These are phyloP conservation scores for Echria macrotheca DNA, from an alignment of 495 filamentous ascomycete species.

Conservation along the genomic window DNA sequence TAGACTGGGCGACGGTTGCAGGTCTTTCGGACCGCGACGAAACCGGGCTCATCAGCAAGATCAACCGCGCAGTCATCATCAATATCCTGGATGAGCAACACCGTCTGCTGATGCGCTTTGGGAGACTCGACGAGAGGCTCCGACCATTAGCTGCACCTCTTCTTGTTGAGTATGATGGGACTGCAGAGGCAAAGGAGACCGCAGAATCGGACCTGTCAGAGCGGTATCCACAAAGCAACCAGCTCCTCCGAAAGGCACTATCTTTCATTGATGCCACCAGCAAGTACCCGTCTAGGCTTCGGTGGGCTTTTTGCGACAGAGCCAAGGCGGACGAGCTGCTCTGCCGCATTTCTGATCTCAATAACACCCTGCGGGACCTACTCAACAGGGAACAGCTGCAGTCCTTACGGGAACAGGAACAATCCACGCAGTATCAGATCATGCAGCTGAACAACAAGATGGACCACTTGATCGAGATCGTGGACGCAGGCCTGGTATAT, in stretches of 20 bases:
- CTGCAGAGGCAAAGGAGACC: background rate
- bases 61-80: background rate
- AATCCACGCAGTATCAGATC: background rate
- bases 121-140: background rate
- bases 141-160: background rate
- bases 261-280: background rate
- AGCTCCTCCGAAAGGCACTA: background rate
- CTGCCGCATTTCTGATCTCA: background rate
- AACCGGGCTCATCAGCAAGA: background rate
- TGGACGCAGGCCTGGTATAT: background rate
- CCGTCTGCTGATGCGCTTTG: conserved; percentile 1
- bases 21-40: background rate
- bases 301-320: background rate
- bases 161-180: background rate
- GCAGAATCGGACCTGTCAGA: background rate
- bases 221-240: background rate
- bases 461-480: background rate
- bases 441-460: conserved; percentile 4
- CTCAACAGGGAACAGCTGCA: background rate
- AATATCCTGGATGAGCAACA: background rate
- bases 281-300: background rate
- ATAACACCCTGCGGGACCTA: background rate
- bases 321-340: background rate
- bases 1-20: background rate
- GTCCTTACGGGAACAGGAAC: background rate